Conservation (phyloP, 192 early-diverging fungal genomes). For the Coemansia sp. region DNA sequence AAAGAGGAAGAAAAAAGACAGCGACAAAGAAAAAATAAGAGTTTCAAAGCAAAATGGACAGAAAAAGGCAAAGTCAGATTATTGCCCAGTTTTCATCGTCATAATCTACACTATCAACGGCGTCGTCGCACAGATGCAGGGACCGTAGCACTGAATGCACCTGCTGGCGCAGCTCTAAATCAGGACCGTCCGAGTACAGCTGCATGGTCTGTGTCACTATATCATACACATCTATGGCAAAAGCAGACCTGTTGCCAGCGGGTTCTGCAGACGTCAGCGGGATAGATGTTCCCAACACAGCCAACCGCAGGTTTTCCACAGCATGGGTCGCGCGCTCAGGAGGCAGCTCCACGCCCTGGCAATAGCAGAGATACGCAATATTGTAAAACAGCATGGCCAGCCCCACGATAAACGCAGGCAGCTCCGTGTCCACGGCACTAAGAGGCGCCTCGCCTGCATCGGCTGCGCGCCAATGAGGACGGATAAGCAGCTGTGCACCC, state of each 20-base stretch:
- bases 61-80: conserved; percentile 8
- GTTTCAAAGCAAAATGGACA: not conserved
- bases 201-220: conserved; percentile 31
- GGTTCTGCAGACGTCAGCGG: conserved; percentile 9
- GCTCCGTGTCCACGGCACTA: conserved; percentile 21
- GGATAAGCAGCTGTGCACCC: conserved; percentile 36
- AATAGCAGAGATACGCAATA: conserved; percentile 40
- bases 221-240: conserved; percentile 38
- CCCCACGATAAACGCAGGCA: conserved; percentile 40
- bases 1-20: not conserved
- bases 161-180: conserved; percentile 21
- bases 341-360: conserved; percentile 37
- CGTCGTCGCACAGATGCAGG: conserved; percentile 52
- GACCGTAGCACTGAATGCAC: conserved; percentile 37
- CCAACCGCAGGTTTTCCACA: conserved; percentile 39
- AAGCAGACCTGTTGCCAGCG: conserved; percentile 15
- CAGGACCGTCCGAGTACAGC: conserved; percentile 27
- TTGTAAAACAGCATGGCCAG: conserved; percentile 50
- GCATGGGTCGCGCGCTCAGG: conserved; percentile 31
- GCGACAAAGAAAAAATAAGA: no score
- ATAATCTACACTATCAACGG: conserved; percentile 37
- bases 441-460: conserved; percentile 41
- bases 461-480: conserved; percentile 41
- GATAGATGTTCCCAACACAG: conserved; percentile 21
- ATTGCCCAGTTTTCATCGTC: conserved; percentile 53